Conservation (phyloP, 2,329 filamentous ascomycete genomes). For the Alternaria consortialis region DNA sequence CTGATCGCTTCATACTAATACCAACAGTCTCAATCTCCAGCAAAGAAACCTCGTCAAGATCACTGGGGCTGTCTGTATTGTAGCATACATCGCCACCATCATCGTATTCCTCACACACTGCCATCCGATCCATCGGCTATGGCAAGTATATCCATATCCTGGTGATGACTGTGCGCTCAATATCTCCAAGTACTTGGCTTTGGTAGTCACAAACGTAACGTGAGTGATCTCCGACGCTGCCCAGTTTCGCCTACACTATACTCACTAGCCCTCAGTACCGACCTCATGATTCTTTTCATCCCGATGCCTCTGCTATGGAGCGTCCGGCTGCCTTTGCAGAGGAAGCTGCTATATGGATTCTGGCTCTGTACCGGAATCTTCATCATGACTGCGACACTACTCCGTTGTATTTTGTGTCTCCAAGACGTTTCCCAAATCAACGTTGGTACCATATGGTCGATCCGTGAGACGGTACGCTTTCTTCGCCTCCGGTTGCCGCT, state of each 20-base stretch:
- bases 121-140: conserved; percentile 15
- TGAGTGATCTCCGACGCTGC: background rate
- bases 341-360: background rate
- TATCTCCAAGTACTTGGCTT: conserved; percentile 18
- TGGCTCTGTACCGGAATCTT: conserved; percentile 11
- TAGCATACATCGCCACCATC: conserved; percentile 14
- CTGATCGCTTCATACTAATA: background rate
- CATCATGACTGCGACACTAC: conserved; percentile 5
- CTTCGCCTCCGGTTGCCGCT: too few relatives aligned
- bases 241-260: background rate
- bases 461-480: conserved; percentile 9
- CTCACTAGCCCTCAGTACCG: background rate
- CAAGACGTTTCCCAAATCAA: conserved; percentile 13
- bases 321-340: conserved; percentile 2
- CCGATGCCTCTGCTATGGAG: conserved; percentile 6
- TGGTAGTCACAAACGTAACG: conserved; percentile 16
- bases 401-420: conserved; percentile 10
- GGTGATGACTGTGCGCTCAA: conserved; percentile 19
- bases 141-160: conserved; percentile 22
- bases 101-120: conserved; percentile 16
- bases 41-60: conserved; percentile 13
- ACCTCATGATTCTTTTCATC: conserved; percentile 12
- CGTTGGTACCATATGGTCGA: conserved; percentile 11
- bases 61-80: conserved; percentile 12
- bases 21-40: conserved; percentile 11